Percentiles rank a stretch among this genome's conserved stretches.
phyloP scores from a whole-genome alignment of 139 green algal species.

The Pleodorina starrii region DNA sequence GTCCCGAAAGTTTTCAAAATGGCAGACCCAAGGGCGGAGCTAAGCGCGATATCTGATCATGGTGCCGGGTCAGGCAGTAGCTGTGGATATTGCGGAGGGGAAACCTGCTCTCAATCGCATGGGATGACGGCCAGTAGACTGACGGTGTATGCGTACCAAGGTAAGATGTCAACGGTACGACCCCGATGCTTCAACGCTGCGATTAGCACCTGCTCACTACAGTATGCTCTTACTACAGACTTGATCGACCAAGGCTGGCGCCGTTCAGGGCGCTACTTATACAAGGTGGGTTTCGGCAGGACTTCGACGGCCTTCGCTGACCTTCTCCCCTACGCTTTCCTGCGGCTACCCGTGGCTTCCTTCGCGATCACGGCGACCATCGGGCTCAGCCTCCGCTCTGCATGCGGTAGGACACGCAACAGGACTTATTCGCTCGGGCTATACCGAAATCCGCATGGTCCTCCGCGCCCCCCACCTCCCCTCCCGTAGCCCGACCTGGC shows the following conservation, averaged over 20 bases:
- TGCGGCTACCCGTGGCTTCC: no score
- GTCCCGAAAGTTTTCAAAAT: no score
- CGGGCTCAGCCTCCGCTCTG: no score
- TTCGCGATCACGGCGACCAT: no score
- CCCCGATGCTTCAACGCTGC: no score
- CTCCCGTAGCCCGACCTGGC: conserved; percentile 60
- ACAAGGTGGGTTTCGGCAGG: conserved; percentile 53
- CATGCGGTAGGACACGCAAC: no score
- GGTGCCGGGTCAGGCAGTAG: background rate
- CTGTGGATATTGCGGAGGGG: conserved; percentile 19
- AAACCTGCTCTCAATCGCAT: background rate
- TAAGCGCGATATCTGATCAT: background rate
- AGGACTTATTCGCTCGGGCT: no score
- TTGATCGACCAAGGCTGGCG: conserved; percentile 70
- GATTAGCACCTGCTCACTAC: background rate
- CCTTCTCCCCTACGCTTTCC: background rate
- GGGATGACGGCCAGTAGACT: conserved; percentile 58
- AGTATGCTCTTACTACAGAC: conserved; percentile 49
- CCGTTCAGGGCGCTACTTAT: conserved; percentile 67
- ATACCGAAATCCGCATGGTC: no score
- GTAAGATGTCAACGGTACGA: no score
- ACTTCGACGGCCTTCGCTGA: background rate
- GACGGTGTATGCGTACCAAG: conserved; percentile 63
- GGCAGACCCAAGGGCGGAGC: background rate
- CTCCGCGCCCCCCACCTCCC: no score